Evolutionary conservation across 2,329 filamentous ascomycete genomes (phyloP), one percentile per base, ranked within the genome.

Genomic region (Orbilia oligospora): DNA sequence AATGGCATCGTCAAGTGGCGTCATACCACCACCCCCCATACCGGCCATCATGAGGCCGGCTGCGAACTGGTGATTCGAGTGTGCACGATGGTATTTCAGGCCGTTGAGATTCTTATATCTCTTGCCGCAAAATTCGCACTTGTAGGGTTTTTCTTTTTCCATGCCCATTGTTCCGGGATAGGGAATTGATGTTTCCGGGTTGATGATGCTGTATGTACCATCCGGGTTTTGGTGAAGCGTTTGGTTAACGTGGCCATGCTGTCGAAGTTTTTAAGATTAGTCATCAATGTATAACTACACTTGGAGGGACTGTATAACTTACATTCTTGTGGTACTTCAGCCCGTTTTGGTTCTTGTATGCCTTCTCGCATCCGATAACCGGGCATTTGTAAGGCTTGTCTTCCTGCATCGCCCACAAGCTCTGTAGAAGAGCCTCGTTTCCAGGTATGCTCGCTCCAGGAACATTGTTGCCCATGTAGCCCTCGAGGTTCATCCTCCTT

Each of bases 121-220:
- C 87, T 99, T 99, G 82, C 95, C 94, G 84, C 96, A 99, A 10
- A 94, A 92, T 81, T 98, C 94, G 85, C 96, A 99, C 83, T 94
- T 94, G 84, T 98, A 98, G 1, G 96, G 96, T 87, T 99, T 99
- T 87, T 98, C 95, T 85, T 98, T 99, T 86, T 99, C 96, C 96
- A 99, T 99, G n/a, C 96, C 96, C 41, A 97, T 87, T 0, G 96
- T 98, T 36, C 96, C 96, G 0, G 96, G 96, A 81, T 98, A 99
- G 0, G 96, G 96, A 0, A 93, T 90, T 30, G 93, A 96, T 0
- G 96, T 98, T 83, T 97, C 93, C 0, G 96, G 96, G 82, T 99
- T 97, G 65, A 99, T 95, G 81, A 99, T 99, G 0, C 95, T 98
- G 84, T 97, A 98, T 1, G 96, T 97, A 65, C 96, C 96, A 83